phyloP scores from a whole-genome alignment of 106 monocot genomes.

The Dendrobium huoshanense region DNA sequence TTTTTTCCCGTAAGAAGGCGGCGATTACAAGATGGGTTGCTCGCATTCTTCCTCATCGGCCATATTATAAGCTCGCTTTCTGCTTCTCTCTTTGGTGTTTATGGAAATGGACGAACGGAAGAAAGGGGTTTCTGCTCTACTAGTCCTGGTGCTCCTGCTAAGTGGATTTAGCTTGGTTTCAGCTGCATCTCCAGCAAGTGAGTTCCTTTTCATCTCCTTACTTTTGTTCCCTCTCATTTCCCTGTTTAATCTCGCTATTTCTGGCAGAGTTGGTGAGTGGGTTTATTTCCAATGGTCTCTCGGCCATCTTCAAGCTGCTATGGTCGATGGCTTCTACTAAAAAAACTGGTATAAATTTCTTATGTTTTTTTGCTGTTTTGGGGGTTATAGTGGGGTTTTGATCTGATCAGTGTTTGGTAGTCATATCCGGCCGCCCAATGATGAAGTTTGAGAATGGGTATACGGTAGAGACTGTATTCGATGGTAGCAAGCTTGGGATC shows the following conservation, averaged over 20 bases:
- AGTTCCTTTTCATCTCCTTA: constrained; percentile 7
- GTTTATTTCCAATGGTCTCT: constrained; percentile 58
- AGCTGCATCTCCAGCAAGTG: constrained; percentile 50
- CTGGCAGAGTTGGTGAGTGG: constrained; percentile 50
- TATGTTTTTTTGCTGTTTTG: background rate
- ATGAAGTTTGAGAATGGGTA: constrained; percentile 97
- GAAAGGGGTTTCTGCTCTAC: constrained; percentile 8
- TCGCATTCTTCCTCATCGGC: background rate
- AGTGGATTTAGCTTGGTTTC: constrained; percentile 25
- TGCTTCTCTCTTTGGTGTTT: background rate
- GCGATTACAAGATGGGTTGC: background rate
- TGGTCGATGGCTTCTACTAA: constrained; percentile 74
- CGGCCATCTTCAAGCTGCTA: constrained; percentile 49
- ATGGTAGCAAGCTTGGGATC: constrained; percentile 99
- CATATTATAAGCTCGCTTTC: background rate
- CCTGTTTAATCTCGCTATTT: constrained; percentile 1
- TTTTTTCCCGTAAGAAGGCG: background rate
- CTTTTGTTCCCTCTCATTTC: background rate
- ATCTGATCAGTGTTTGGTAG: constrained; percentile 18
- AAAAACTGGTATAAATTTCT: constrained; percentile 39
- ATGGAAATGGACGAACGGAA: constrained; percentile 12
- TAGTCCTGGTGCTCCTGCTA: constrained; percentile 28
- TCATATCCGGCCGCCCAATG: constrained; percentile 46
- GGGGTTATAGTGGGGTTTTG: background rate
- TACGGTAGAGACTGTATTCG: constrained; percentile 91